Evolutionary conservation across 2,329 filamentous ascomycete species (phyloP), one percentile per base, ranked within the genome.

Genomic region (Daldinia sp.): DNA sequence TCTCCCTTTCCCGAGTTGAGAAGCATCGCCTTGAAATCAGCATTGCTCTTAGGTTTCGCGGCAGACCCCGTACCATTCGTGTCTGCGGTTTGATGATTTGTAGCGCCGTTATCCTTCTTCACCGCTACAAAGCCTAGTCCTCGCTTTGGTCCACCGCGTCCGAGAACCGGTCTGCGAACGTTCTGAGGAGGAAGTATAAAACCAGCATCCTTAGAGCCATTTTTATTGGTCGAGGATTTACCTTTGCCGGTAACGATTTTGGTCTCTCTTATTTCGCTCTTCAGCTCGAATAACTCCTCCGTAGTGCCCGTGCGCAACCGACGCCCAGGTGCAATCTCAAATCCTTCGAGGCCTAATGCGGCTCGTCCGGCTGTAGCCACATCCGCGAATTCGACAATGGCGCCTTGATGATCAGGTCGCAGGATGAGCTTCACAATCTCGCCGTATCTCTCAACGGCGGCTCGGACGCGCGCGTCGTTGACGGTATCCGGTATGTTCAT

Each of bases 401-500:
- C 96, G 12, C 94, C 94, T 65, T 91, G 90, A 69, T 97, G 92
- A 67, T 93, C 88, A 1, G 94, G 93, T 51, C 93, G 90, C 10
- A 98, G 85, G 12, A 92, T 85, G 3, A 98, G 85, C 78, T 94
- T 95, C 70, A 90, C 85, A 26, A 98, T 85, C 1, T 85, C 80
- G 0, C 93, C 94, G 50, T 90, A 86, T 1, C 89, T 86, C 73
- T 93, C 91, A 7, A 92, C 89, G 2, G 97, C 82, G 0, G 89
- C 86, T 50, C 88, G 88, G 61, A 99, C 88, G 33, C 94, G 93
- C 1, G 92, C 89, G 75, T 97, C 93, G 72, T 97, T 98, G 75
- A 98, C 89, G 0, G 94, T 98, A 76, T 98, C 96, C 0, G 96
- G 93, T 0, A 99, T 84, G 69, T 94, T 92, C 81, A 98, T 88